Base-by-base conservation (phyloP, 805 yeast genomes). In the Saturnispora zaruensis region DNA sequence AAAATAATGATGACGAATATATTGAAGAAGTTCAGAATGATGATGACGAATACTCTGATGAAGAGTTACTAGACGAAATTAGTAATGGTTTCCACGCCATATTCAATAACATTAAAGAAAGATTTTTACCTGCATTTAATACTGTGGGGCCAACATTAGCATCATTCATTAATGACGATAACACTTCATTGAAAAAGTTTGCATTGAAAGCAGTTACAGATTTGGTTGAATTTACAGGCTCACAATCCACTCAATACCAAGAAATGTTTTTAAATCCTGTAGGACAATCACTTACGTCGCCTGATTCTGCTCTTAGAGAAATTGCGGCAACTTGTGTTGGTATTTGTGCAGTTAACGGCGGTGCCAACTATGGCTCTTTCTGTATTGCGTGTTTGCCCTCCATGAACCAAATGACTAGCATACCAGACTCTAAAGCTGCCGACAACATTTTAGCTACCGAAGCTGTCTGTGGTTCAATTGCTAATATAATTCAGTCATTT, bases 361-460 rank as follows among this genome's bases (percentile, higher is more conserved):
- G 91, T 13, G 64, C 68, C 3, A 62, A 71, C 2, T 87, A 81
- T 62, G 73, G 74, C 21, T 81, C 82, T 32, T 76, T 84, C 49
- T 78, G 84, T 48, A 64, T 86, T 25, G 78, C 83, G 7, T 76
- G 88, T n/a, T 70, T 91, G 55, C 87, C 81, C 55, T 80, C 87
- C 18, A 74, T 93, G 66, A 76, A 84, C 59, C 81, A 81, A 57
- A 77, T 88, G 68, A 77, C 84, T 18, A 72, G 79, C 37, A 79
- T 81, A 23, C 89, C 96, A 6, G 95, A 87, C 56, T 83, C 96
- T 2, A 81, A 86, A 54, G 78, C 81, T n/a, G 95, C 87, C 41
- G 96, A 86, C 51, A 88, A 88, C 60, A 66, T 86, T 38, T 76
- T 77, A 50, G 95, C 97, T 5, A 89, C 97, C 2, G 99, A 93